phyloP scores from a whole-genome alignment of 2,329 filamentous ascomycete genomes.

The Ophiobolus disseminans region DNA sequence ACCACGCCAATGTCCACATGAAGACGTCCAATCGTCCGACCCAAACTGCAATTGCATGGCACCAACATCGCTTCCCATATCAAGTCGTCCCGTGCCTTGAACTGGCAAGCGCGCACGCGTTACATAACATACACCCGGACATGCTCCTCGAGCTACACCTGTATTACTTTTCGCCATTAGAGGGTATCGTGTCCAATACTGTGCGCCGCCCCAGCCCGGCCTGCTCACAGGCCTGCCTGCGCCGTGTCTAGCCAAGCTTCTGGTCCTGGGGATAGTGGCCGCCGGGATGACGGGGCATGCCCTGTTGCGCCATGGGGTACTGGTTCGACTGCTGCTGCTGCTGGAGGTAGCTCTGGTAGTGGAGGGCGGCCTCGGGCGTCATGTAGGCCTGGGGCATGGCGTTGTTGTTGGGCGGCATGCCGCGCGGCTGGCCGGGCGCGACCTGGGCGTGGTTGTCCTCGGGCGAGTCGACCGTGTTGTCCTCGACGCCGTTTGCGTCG shows the following conservation, averaged over 20 bases:
- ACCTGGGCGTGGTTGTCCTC: constrained; percentile 86
- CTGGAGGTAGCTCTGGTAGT: constrained; percentile 83
- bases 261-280: constrained; percentile 76
- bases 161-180: constrained; percentile 49
- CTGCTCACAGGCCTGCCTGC: constrained; percentile 31
- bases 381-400: constrained; percentile 72
- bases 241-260: constrained; percentile 47
- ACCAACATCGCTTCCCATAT: constrained; percentile 42
- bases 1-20: constrained; percentile 47
- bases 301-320: constrained; percentile 79
- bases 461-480: constrained; percentile 76
- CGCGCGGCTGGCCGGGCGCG: constrained; percentile 72
- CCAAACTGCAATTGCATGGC: constrained; percentile 34
- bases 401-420: constrained; percentile 67
- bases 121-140: constrained; percentile 27
- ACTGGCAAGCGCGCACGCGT: constrained; percentile 23
- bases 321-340: constrained; percentile 69
- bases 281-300: constrained; percentile 67
- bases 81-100: constrained; percentile 37
- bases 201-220: constrained; percentile 41
- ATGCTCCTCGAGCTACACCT: constrained; percentile 34
- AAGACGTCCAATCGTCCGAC: constrained; percentile 44
- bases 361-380: constrained; percentile 72
- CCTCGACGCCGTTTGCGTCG: constrained; percentile 67
- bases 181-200: constrained; percentile 47